Evolutionary conservation across 2,329 filamentous ascomycete genomes (phyloP), one percentile per base, ranked within the genome.

Genomic region (Xylaria sp.): DNA sequence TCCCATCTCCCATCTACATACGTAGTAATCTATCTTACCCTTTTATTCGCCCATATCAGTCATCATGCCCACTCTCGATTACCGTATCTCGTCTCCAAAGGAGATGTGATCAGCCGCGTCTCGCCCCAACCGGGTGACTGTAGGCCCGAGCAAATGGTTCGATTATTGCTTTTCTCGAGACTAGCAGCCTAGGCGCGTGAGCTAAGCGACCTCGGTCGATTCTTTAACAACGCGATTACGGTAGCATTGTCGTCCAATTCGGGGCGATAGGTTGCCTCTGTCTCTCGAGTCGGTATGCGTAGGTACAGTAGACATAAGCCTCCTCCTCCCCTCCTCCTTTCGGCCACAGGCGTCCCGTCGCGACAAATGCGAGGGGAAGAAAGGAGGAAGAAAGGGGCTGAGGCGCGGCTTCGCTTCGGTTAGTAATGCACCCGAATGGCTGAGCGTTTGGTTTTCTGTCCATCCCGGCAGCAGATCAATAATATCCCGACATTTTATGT

Each of bases 161-260:
- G 59, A 63, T 69, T 60, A 66, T 69, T 69, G 63, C 63, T 67
- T 69, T 69, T 69, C 29, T 51, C 23, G 40, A 64, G 29, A 35
- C 42, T 29, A 44, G 35, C 35, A 44, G 61, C 51, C 55, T 57
- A 29, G 60, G 64, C 59, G 53, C 50, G 42, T 25, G 42, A 60
- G 50, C 42, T 32, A 51, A 27, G 57, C 60, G 29, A 48, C 57
- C 29, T 54, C 44, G 18, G 35, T 44, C 44, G 10, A 44, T 51
- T 57, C 42, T 58, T 53, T 23, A 51, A 37, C 61, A 65, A 29
- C 32, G 25, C 23, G 10, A 35, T 23, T 23, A 23, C 50, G 10
- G 40, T 25, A 47, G 51, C 29, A 29, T 29, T n/a, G 37, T 29
- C n/a, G 2, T 21, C 50, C 21, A 27, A 48, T 9, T 53, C 29